Percentiles rank a stretch among this genome's conserved stretches.
Conservation (phyloP, 2,329 filamentous ascomycete species). For the Corynespora cassiicola region DNA sequence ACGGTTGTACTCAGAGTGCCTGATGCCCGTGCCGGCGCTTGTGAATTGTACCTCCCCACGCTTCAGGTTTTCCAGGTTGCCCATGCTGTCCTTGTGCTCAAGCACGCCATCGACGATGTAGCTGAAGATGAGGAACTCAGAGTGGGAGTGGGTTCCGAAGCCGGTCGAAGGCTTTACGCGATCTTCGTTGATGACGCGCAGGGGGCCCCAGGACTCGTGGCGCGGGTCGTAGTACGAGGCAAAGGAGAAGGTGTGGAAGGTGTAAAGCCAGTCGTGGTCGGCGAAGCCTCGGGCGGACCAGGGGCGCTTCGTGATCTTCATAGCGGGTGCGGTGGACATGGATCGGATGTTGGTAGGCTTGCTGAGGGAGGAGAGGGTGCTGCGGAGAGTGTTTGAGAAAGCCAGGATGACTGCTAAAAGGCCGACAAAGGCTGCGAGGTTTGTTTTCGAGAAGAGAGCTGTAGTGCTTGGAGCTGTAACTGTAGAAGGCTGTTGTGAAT, state of each 20-base stretch:
- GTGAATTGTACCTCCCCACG: constrained; percentile 90
- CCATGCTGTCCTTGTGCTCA: constrained; percentile 87
- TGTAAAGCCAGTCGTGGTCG: constrained; percentile 87
- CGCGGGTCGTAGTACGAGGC: constrained; percentile 72
- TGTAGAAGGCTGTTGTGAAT: constrained; percentile 19
- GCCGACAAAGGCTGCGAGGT: constrained; percentile 35
- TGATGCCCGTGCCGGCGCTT: constrained; percentile 80
- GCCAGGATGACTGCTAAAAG: constrained; percentile 55
- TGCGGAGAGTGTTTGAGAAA: constrained; percentile 49
- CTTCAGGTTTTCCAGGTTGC: constrained; percentile 72
- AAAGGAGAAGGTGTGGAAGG: constrained; percentile 87
- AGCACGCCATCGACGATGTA: constrained; percentile 87
- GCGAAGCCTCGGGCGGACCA: constrained; percentile 76
- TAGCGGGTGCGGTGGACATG: constrained; percentile 46
- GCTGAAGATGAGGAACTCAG: constrained; percentile 88
- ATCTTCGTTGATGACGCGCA: constrained; percentile 90
- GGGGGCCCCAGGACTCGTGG: constrained; percentile 73
- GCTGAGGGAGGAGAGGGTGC: constrained; percentile 40
- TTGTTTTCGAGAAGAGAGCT: constrained; percentile 28
- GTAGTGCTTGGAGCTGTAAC: constrained; percentile 13
- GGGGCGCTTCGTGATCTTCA: constrained; percentile 75
- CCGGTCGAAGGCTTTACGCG: constrained; percentile 75
- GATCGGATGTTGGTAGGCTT: constrained; percentile 37
- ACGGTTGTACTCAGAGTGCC: constrained; percentile 85
- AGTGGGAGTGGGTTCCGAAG: constrained; percentile 85